Base-by-base conservation (phyloP, 108 stramenopile genomes). In the Ochromonas danica region DNA sequence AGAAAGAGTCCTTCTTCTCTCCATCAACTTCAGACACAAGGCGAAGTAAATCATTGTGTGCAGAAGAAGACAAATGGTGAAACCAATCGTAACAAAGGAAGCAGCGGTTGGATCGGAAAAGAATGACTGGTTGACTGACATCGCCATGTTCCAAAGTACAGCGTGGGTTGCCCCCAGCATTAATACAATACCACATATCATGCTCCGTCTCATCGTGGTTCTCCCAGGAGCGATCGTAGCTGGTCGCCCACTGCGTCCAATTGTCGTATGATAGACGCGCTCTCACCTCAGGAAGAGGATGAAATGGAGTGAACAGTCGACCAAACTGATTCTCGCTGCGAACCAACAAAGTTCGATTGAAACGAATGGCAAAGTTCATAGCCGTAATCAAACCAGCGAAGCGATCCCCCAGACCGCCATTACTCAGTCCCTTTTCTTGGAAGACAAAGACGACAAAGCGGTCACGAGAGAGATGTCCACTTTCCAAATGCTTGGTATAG, bases 341-440 rank as follows among this genome's bases (percentile, higher is more conserved):
- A 36, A 67, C 25, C 31, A 67, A 36, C 6, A 67, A 36, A 3
- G 63, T 67, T 67, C 63, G 17, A 33, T 67, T 36, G 30, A 67
- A 67, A 14, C 63, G 17, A 33, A 22, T 28, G 3, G 63, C 63
- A 10, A 67, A 6, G 17, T 3, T 10, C 3, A 67, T 10, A 14
- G 63, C 63, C 3, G 17, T 35, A 28, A 67, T 25, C 31, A 67
- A 6, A 14, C 63, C 63, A 31, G 33, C 63, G 6, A 67, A 36
- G 3, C 63, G 63, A 67, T 67, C 63, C 6, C 63, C 63, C 6
- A 67, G 25, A 6, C 63, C 63, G 3, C 63, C 63, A 67, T 6
- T 22, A 36, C 10, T 31, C 17, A 14, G 6, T 67, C 35, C 31
- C 14, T 67, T 28, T 6, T 67, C 27, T 35, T 35, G 33, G 25